These are phyloP conservation scores for Agaricales sp. DNA, from an alignment of 1,284 basidiomycete species.

Conservation along the genomic window DNA sequence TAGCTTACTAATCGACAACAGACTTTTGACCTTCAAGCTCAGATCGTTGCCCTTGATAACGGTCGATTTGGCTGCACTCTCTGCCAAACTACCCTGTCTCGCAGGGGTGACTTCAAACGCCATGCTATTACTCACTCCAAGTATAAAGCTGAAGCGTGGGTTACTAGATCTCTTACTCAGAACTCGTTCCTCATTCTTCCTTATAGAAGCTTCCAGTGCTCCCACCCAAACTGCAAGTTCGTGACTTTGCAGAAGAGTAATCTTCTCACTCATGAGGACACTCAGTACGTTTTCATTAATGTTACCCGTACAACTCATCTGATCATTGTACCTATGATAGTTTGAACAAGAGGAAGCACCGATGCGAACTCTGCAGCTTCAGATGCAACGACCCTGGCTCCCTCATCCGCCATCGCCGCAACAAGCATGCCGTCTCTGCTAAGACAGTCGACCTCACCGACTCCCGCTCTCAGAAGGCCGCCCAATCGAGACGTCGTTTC, in stretches of 20 bases:
- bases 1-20: too few relatives aligned
- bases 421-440: too few relatives aligned
- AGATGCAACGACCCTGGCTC: conserved; percentile 17
- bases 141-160: background rate
- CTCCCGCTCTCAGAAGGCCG: too few relatives aligned
- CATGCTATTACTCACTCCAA: background rate
- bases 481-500: too few relatives aligned
- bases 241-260: conserved; percentile 19
- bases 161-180: background rate
- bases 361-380: conserved; percentile 18
- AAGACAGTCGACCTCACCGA: too few relatives aligned
- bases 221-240: conserved; percentile 14
- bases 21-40: background rate
- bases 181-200: background rate
- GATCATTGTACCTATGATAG: conserved; percentile 6
- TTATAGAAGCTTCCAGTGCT: conserved; percentile 18
- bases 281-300: conserved; percentile 17
- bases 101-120: background rate
- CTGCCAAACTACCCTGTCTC: background rate
- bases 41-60: background rate
- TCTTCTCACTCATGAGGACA: conserved; percentile 17
- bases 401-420: conserved; percentile 18
- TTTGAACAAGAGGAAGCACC: conserved; percentile 11
- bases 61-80: background rate
- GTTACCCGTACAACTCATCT: too few relatives aligned